Base-by-base conservation (phyloP, 805 yeast species). In the Wickerhamomyces xylosicus region DNA sequence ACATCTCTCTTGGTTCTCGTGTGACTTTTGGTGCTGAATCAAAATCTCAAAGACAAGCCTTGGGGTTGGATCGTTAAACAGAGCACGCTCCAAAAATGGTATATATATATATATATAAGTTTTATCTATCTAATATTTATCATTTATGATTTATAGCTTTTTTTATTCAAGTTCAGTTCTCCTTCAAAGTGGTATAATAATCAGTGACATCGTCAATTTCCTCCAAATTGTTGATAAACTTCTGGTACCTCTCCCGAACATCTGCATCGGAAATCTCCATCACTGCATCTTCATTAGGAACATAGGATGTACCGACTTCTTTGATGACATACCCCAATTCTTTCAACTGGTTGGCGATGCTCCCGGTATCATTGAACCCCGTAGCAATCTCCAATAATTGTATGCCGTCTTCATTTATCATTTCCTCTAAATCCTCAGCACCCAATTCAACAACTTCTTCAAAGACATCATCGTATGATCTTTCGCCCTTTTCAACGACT, bases 171-270 rank as follows among this genome's bases (percentile, higher is more conserved):
- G n/a, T 21, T 21, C 25, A 21, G 9, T 21, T n/a, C 13, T 66
- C 71, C 42, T 63, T 69, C 47, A 74, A 64, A 55, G 86, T 90
- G 22, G 85, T 72, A 61, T 84, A 85, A 42, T 84, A 76, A 45
- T 76, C 85, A 6, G 85, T 77, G 17, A 90, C 84, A 49, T 92
- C 97, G 37, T 81, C 86, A n/a, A 86, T 63, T 27, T 79, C 85
- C 39, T 85, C 94, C 35, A 90, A 63, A 36, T 67, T 66, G 18
- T 57, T 63, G 27, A 80, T 57, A 28, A 87, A 74, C 51, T 76
- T 82, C 14, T 70, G 69, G 49, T 75, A 70, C 29, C 67, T 66
- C 42, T 66, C 69, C 41, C 58, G 64, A 7, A 67, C 60, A 3
- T 76, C 86, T 19, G 66, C 76, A 40, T 71, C 67, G 0, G 67